phyloP scores from a whole-genome alignment of 2,329 filamentous ascomycete species.

The Ceratocystis colombiana region DNA sequence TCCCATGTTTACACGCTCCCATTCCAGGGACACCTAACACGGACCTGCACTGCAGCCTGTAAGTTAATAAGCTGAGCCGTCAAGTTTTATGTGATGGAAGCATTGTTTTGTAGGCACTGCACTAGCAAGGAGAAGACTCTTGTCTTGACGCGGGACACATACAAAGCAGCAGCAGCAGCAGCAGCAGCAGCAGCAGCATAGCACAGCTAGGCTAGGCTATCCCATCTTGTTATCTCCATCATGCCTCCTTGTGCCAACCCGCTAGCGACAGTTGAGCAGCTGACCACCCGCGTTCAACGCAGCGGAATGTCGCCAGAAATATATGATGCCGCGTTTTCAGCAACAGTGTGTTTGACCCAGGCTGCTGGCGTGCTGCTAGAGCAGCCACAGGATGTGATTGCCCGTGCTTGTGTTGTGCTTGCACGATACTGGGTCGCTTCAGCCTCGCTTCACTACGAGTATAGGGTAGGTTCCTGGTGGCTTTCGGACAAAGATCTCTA shows the following conservation, averaged over 20 bases:
- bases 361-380: conserved; percentile 70
- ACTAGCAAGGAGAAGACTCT: neutral
- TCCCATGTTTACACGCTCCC: neutral
- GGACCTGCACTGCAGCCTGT: neutral
- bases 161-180: too few species aligned
- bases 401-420: conserved; percentile 72
- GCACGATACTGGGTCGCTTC: conserved; percentile 66
- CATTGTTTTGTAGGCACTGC: neutral
- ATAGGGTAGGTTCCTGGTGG: conserved; percentile 36
- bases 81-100: neutral
- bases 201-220: neutral
- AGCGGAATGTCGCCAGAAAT: conserved; percentile 55
- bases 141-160: neutral
- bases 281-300: conserved; percentile 47
- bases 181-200: neutral
- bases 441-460: conserved; percentile 49
- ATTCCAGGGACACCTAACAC: neutral
- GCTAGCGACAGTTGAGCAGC: conserved; percentile 60
- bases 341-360: conserved; percentile 64
- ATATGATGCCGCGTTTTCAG: conserved; percentile 60
- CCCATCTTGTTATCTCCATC: neutral
- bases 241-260: conserved; percentile 49
- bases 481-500: neutral
- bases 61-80: neutral
- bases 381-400: conserved; percentile 74